Evolutionary conservation across 331 rosid species (phyloP), one percentile per base, ranked within the genome.

Genomic region (Rhamnella rubrinervis): DNA sequence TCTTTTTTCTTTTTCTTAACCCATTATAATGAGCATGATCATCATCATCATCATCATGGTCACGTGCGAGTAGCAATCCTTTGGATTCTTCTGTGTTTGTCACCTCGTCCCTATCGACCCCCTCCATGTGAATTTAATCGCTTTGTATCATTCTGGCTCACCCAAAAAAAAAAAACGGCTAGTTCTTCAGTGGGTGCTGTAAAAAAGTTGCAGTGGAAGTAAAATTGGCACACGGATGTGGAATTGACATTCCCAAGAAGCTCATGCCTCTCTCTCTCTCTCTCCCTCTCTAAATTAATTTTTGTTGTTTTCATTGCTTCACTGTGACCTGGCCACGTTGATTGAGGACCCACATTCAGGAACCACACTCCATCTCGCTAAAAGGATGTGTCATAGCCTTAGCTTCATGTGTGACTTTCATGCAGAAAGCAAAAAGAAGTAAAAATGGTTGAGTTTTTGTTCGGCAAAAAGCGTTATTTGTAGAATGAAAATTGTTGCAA

Each of bases 51-150:
- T 69, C 44, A 58, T 63, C 58, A 39, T 25, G 55, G 81, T 75
- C 84, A 80, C 81, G 84, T 80, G 84, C 75, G 14, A 3, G 47
- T 40, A 7, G 47, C 47, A 11, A 40, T 55, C 74, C 74, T 68
- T 71, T 62, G 75, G 84, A 67, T 67, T 80, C 66, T 51, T 73
- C 20, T 3, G 51, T 67, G 67, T 39, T 68, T 47, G 52, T 40
- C 67, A 57, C 77, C 44, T 75, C 60, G 50, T 64, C 62, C n/a
- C 28, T 49, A 23, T 77, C 65, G 69, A 44, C 10, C 79, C 79
- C 60, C 61, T 23, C 77, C 87, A 87, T 71, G 92, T 85, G 18
- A 1, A 1, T 28, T 21, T 71, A 79, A 83, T 84, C n/a, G n/a
- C n/a, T n/a, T 6, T 16, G 55, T 58, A 0, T 23, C 6, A 63